Base-by-base conservation (phyloP, 768 basidiomycete species). In the Ramaria sp. region DNA sequence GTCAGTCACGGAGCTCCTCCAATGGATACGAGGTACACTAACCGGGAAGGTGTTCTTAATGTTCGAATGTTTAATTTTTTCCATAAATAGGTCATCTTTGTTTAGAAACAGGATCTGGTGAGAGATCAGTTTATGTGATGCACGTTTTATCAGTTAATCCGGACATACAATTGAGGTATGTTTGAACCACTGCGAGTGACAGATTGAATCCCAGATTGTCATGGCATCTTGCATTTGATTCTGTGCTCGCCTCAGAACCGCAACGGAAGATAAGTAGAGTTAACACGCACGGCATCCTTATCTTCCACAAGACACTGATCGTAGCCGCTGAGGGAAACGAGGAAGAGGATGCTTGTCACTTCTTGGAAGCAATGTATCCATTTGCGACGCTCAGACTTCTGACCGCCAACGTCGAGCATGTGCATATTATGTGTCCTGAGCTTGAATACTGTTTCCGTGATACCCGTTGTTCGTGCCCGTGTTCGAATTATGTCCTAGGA, bases 151-250 rank as follows among this genome's bases (percentile, higher is more conserved):
- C 42, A 2, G 17, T 9, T 19, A n/a, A n/a, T 9, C 10, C 1
- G 9, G 17, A 73, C 86, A 46, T 61, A 92, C 92, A 55, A 96
- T 91, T 10, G 91, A 92, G 0, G 92, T 94, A 61, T 87, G 81
- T 70, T 89, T 88, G 73, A 96, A 96, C 92, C 92, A 96, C 62
- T 94, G 91, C 10, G 91, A 94, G 68, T 96, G 91, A 71, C 91
- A 94, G 78, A 97, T 94, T 42, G 91, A 92, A 63, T 97, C 93
- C 86, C 93, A 97, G 51, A 97, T 91, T n/a, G 91, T 91, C 84
- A 97, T 88, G 1, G 93, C 91, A 61, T 97, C 93, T 74, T 94
- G 89, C 92, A 97, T 95, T 83, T 95, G 93, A 67, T 97, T 97
- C 87, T 93, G 64, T 47, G 57, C 42, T 42, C 34, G 17, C 12